Conservation (phyloP, 2,329 filamentous ascomycete genomes). For the Elsinoe batatas region DNA sequence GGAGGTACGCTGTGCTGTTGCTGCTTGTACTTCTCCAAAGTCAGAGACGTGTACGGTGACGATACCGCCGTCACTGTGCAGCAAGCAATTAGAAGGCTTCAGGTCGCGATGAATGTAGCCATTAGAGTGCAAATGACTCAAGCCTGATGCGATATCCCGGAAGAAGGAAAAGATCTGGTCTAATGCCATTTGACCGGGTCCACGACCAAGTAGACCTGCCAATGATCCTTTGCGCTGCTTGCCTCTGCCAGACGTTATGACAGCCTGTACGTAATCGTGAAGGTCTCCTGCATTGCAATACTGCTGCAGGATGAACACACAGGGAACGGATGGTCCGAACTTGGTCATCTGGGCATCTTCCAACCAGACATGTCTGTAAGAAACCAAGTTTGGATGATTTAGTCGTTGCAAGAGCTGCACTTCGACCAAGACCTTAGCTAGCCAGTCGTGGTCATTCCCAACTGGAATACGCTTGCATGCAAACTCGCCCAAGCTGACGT, state of each 20-base stretch:
- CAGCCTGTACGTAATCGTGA: constrained; percentile 68
- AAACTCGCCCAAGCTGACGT: constrained; percentile 78
- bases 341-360: constrained; percentile 73
- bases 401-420: constrained; percentile 87
- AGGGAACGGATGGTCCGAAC: constrained; percentile 86
- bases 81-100: constrained; percentile 88
- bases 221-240: constrained; percentile 45
- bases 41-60: constrained; percentile 85
- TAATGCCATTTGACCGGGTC: constrained; percentile 54
- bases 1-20: constrained; percentile 71
- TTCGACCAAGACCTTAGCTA: constrained; percentile 88
- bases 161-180: constrained; percentile 97
- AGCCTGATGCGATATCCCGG: constrained; percentile 83
- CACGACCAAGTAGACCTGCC: constrained; percentile 74
- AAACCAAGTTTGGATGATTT: constrained; percentile 89
- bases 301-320: constrained; percentile 93
- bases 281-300: constrained; percentile 94
- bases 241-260: constrained; percentile 18
- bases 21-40: constrained; percentile 90
- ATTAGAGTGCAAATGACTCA: constrained; percentile 79
- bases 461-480: constrained; percentile 96
- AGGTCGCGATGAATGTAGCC: constrained; percentile 95
- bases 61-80: constrained; percentile 60
- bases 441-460: constrained; percentile 83
- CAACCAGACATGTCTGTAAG: constrained; percentile 94